phyloP scores from a whole-genome alignment of 2,329 filamentous ascomycete genomes.

The Calonectria hongkongensis region DNA sequence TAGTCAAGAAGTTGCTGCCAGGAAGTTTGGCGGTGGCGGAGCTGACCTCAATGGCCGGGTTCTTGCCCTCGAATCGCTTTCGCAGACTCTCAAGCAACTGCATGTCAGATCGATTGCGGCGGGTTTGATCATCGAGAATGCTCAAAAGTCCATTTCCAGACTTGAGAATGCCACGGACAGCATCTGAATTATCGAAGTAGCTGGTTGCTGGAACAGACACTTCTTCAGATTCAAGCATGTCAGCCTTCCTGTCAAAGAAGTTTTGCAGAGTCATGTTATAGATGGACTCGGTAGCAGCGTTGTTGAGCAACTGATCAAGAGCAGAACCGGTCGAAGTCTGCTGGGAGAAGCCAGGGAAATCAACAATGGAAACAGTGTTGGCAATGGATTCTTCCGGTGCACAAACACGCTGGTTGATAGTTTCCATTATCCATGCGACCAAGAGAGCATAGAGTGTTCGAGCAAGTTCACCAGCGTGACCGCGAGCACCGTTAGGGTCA shows the following conservation, averaged over 20 bases:
- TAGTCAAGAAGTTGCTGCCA: constrained; percentile 92
- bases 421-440: constrained; percentile 95
- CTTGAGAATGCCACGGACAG: constrained; percentile 93
- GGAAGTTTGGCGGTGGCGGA: constrained; percentile 85
- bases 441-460: constrained; percentile 94
- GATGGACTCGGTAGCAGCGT: constrained; percentile 92
- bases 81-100: constrained; percentile 93
- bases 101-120: constrained; percentile 89
- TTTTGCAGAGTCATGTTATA: constrained; percentile 96
- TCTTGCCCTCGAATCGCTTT: constrained; percentile 96
- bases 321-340: constrained; percentile 87
- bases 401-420: constrained; percentile 91
- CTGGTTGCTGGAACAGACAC: constrained; percentile 92
- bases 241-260: constrained; percentile 96
- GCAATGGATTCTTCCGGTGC: constrained; percentile 90
- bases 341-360: constrained; percentile 96
- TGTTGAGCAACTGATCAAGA: constrained; percentile 94
- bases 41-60: constrained; percentile 88
- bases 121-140: constrained; percentile 96
- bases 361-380: constrained; percentile 95
- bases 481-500: constrained; percentile 90
- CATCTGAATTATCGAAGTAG: constrained; percentile 98
- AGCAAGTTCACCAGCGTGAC: constrained; percentile 95
- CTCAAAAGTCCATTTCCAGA: constrained; percentile 93
- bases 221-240: constrained; percentile 95